Base-by-base conservation (phyloP, 2,329 filamentous ascomycete genomes). In the Pseudopithomyces chartarum region DNA sequence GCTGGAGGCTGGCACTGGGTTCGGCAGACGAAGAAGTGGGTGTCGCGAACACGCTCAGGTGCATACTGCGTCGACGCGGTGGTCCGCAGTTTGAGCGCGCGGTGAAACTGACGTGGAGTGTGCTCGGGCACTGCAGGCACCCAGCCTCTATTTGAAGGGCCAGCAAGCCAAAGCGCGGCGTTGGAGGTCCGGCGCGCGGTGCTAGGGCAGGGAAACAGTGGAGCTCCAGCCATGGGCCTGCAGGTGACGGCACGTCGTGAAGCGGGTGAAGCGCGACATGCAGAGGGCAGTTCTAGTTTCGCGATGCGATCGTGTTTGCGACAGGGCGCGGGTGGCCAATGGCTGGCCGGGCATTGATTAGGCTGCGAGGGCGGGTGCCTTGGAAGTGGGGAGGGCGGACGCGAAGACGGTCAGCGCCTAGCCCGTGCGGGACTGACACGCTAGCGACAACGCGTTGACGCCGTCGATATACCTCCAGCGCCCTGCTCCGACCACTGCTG, bases 51-150 rank as follows among this genome's bases (percentile, higher is more conserved):
- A 55, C 53, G 46, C 55, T 69, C 61, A 56, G 52, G 64, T 69
- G 63, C 62, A 65, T 63, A 48, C 48, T 60, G 67, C 63, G 63
- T 68, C 64, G 57, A 62, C 66, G 64, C 65, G 66, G 57, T 62
- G 45, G 26, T 52, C 33, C 29, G 49, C 39, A 52, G 52, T 50
- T 54, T 19, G 46, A 60, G 34, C 51, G 52, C 65, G 65, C 58
- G 57, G 55, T 65, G 63, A 69, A 69, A 69, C 65, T 54, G 15
- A 53, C 48, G 26, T 4, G 26, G 26, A 29, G 26, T 26, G 19
- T 33, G 40, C 20, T 50, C 34, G 47, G 54, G 50, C 45, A 48
- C 26, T 43, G 55, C 56, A 55, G n/a, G 32, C 33, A 49, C 46
- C 46, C 46, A 49, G 46, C 46, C 46, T 49, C 46, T 26, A 38